phyloP scores from a whole-genome alignment of 1,284 basidiomycete genomes.

The Rugosomyces carneus region DNA sequence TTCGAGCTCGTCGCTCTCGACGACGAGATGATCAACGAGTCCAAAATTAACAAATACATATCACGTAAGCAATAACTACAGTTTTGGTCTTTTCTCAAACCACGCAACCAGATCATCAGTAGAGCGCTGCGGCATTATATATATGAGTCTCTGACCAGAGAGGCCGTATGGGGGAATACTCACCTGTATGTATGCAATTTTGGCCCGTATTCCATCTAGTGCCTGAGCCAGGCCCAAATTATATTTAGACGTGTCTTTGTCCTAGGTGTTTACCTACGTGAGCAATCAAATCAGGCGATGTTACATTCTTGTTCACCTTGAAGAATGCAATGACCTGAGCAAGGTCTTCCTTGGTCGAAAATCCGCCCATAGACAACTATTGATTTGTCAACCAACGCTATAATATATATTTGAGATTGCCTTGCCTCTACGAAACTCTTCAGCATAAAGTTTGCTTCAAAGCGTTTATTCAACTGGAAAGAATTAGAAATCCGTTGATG shows the following conservation, averaged over 20 bases:
- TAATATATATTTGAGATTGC: conserved; percentile 5
- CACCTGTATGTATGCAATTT: conserved; percentile 55
- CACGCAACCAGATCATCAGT: conserved; percentile 17
- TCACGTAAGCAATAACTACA: conserved; percentile 21
- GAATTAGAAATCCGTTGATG: conserved; percentile 1
- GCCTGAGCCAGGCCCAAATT: conserved; percentile 58
- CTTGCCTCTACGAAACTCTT: conserved; percentile 45
- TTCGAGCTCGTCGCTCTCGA: conserved; percentile 16
- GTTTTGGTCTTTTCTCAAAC: conserved; percentile 14
- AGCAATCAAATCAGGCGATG: not conserved
- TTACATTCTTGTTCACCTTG: conserved; percentile 33
- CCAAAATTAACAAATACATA: conserved; percentile 16
- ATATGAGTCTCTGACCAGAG: not conserved
- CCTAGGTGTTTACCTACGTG: conserved; percentile 29
- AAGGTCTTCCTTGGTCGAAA: conserved; percentile 69
- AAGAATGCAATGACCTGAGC: conserved; percentile 64
- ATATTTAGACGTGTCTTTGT: conserved; percentile 62
- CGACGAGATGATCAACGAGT: conserved; percentile 17
- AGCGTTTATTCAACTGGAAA: conserved; percentile 62
- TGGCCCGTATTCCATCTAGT: conserved; percentile 59
- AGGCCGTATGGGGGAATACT: conserved; percentile 10
- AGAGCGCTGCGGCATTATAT: conserved; percentile 15
- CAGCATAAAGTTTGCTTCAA: conserved; percentile 63
- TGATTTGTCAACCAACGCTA: conserved; percentile 1
- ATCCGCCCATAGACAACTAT: conserved; percentile 51